These are phyloP conservation scores for Climacium dendroides DNA, from an alignment of 225 moss, liverwort and hornwort species.

Conservation along the genomic window DNA sequence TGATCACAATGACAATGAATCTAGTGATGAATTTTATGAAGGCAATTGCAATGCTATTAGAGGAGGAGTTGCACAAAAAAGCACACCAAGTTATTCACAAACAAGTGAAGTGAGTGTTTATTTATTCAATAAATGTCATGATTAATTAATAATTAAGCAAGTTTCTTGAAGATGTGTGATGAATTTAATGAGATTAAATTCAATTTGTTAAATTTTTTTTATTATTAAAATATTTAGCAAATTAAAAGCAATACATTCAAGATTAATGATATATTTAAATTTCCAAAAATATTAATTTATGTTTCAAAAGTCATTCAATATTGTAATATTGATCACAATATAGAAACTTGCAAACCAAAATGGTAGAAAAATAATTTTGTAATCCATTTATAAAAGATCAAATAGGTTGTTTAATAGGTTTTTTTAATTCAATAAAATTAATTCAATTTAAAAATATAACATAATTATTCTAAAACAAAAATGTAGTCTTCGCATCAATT, in stretches of 20 bases:
- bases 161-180: neutral
- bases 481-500: no score
- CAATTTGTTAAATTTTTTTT: neutral
- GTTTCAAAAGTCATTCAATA: neutral
- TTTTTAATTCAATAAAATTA: rapidly evolving
- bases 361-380: neutral
- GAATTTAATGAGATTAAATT: neutral
- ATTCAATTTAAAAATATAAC: no score
- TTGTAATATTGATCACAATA: neutral
- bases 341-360: neutral
- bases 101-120: neutral
- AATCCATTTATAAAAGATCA: neutral
- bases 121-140: no score
- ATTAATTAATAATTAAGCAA: neutral
- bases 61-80: neutral
- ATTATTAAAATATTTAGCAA: neutral
- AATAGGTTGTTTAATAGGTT: neutral
- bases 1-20: neutral
- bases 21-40: neutral
- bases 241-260: no score
- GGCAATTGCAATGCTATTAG: conserved; percentile 3
- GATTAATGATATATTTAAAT: no score
- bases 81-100: neutral
- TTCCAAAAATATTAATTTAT: neutral
- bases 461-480: neutral